Evolutionary conservation across 768 basidiomycete species (phyloP), one percentile per base, ranked within the genome.

Genomic region (Chalciporus sphaerocephalus): DNA sequence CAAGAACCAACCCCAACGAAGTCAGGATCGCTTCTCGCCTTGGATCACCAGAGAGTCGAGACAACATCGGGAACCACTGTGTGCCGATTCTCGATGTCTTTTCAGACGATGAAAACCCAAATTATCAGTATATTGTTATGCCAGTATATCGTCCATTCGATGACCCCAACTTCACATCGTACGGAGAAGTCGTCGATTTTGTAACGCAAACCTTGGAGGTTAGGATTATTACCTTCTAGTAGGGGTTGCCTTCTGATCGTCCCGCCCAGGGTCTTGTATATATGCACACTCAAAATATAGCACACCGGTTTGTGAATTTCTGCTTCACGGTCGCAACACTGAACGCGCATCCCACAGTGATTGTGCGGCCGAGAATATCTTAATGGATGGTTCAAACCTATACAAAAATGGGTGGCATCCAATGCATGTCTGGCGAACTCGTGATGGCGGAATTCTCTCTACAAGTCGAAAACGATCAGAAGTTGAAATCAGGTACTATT

Each of bases 251-350:
- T 32, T n/a, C 30, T 32, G 30, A 32, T 4, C 6, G 15, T 12
- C 15, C 2, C 10, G 27, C 21, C 9, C 23, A 67, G 68, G 65
- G 63, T 6, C 39, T 70, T 4, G 51, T 57, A 32, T 70, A 64
- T 48, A 59, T 71, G 47, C 69, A 71, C 42, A 16, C 55, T 11
- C 54, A 65, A 37, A 52, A 54, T n/a, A 55, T 69, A 17, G 62
- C 61, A 2, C 69, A 71, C 44, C 47, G 67, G 68, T 66, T 48
- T 16, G 55, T 45, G 30, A 5, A n/a, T 32, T n/a, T 32, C 30
- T n/a, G 30, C 30, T 5, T n/a, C n/a, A 6, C 15, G 5, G 6
- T 15, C 6, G 30, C 30, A n/a, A n/a, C n/a, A n/a, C 30, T 32
- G n/a, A 32, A 5, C 4, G 30, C 30, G 13, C 5, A n/a, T 18